A percentile compares a stretch with the other conserved stretches of the same genome.
phyloP scores from a whole-genome alignment of 2,329 filamentous ascomycete species.

The Tolypocladium tundrense region DNA sequence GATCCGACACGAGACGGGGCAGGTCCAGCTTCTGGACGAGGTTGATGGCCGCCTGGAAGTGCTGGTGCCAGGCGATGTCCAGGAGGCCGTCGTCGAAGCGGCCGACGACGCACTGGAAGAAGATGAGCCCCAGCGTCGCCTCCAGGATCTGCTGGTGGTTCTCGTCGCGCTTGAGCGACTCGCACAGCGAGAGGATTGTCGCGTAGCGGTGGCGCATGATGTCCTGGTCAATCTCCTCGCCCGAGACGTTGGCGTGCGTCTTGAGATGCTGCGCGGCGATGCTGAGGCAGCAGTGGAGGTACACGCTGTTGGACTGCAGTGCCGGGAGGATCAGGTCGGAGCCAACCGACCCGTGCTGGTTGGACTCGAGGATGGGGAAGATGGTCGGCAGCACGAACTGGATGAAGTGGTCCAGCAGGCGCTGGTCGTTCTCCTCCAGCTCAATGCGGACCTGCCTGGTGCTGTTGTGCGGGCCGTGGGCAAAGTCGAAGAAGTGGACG shows the following conservation, averaged over 20 bases:
- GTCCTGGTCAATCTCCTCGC: constrained; percentile 73
- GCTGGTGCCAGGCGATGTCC: constrained; percentile 93
- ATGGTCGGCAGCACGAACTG: constrained; percentile 77
- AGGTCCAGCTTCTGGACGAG: constrained; percentile 80
- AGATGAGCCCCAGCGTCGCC: constrained; percentile 87
- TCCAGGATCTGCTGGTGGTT: constrained; percentile 84
- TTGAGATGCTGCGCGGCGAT: constrained; percentile 90
- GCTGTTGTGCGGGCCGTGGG: constrained; percentile 53
- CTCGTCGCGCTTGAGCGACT: constrained; percentile 68
- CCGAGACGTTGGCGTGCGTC: constrained; percentile 50
- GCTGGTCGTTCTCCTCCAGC: constrained; percentile 79
- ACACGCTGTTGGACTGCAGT: constrained; percentile 82
- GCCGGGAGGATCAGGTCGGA: constrained; percentile 79
- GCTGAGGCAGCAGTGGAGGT: constrained; percentile 91
- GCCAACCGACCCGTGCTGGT: constrained; percentile 73
- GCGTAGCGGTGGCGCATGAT: constrained; percentile 88
- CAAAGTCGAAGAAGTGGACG: constrained; percentile 75
- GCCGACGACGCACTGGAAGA: constrained; percentile 89
- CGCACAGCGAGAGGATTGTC: constrained; percentile 77
- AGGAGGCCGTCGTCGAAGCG: constrained; percentile 73
- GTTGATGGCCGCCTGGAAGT: constrained; percentile 84
- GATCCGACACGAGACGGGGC: constrained; percentile 53
- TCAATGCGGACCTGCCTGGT: constrained; percentile 64
- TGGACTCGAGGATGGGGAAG: constrained; percentile 85
- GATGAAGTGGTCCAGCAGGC: constrained; percentile 83